phyloP scores from a whole-genome alignment of 345 rosid species.

The Triadica sebifera region DNA sequence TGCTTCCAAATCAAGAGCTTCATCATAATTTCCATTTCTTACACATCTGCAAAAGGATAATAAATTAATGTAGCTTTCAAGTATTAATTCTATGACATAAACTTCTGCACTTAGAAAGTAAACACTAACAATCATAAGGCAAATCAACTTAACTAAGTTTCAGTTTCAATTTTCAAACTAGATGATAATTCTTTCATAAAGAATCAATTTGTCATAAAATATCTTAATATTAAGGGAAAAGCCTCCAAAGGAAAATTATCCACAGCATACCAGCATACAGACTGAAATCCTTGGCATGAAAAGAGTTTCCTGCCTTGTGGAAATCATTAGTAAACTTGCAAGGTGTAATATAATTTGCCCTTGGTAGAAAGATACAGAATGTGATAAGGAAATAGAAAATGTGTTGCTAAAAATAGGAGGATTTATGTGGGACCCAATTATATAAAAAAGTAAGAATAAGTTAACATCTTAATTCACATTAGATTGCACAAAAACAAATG shows the following conservation, averaged over 20 bases:
- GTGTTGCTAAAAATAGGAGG: background rate
- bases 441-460: background rate
- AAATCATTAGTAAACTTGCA: background rate
- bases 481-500: background rate
- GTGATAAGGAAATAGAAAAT: background rate
- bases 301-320: background rate
- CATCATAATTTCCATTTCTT: conserved; percentile 94
- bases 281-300: background rate
- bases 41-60: conserved; percentile 67
- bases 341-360: no score
- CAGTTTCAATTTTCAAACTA: background rate
- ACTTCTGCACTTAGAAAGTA: background rate
- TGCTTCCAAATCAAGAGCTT: conserved; percentile 96
- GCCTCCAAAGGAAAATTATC: background rate
- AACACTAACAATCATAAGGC: background rate
- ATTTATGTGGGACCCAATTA: background rate
- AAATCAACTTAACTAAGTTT: background rate
- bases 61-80: conserved; percentile 11
- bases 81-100: background rate
- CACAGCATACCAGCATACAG: background rate
- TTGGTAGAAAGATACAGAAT: background rate
- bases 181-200: background rate
- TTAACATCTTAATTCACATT: background rate
- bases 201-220: no score
- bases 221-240: background rate